phyloP scores from a whole-genome alignment of 2,329 filamentous ascomycete genomes.

The Apiospora saccharicola region DNA sequence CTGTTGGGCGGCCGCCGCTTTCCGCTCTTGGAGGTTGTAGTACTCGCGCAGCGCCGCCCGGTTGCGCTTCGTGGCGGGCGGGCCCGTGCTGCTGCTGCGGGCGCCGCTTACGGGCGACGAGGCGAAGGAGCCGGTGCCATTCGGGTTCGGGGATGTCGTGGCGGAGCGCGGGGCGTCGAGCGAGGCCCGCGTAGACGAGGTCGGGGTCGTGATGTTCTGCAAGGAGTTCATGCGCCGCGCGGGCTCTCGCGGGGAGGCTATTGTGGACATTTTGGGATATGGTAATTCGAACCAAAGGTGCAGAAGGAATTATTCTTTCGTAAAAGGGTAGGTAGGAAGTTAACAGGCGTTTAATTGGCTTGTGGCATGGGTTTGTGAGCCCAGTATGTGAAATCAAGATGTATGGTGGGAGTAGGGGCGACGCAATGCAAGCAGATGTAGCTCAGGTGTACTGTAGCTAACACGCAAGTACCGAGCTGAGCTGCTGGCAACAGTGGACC shows the following conservation, averaged over 20 bases:
- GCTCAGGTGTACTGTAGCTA: neutral
- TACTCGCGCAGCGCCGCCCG: conserved; percentile 91
- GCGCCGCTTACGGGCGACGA: conserved; percentile 37
- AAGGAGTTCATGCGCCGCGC: conserved; percentile 62
- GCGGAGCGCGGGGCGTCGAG: conserved; percentile 71
- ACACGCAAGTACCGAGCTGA: conserved; percentile 6
- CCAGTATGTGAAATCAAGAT: neutral
- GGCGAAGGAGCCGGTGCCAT: conserved; percentile 36
- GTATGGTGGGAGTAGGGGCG: neutral
- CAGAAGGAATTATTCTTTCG: neutral
- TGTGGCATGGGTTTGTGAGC: neutral
- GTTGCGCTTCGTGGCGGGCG: conserved; percentile 63
- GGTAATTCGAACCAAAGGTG: too few species aligned
- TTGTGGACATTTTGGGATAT: conserved; percentile 65
- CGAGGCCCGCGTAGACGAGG: conserved; percentile 78
- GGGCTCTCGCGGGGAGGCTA: conserved; percentile 67
- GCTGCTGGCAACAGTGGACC: neutral
- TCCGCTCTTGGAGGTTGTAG: conserved; percentile 77
- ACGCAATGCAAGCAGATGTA: neutral
- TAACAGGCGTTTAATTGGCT: neutral
- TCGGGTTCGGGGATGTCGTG: conserved; percentile 60
- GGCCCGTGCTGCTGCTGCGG: conserved; percentile 5
- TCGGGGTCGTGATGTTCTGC: conserved; percentile 65
- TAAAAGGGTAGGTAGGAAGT: neutral
- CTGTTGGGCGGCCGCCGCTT: conserved; percentile 45